phyloP scores from a whole-genome alignment of 495 filamentous ascomycete genomes.

The Penicillium desertorum region DNA sequence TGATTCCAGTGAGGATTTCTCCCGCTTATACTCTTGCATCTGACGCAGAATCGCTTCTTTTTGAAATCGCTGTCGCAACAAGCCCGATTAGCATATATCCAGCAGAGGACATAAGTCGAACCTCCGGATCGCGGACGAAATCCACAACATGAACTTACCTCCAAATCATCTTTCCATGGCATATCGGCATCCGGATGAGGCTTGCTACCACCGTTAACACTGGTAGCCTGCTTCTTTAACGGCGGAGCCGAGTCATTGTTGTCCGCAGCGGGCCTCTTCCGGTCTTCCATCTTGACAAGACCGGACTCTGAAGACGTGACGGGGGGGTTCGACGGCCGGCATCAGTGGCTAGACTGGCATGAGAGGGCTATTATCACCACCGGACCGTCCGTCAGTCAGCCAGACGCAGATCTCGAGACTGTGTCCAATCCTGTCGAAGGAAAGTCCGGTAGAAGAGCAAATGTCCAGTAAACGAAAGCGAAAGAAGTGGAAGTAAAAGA shows the following conservation, averaged over 20 bases:
- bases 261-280: conserved; percentile 82
- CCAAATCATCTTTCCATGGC: conserved; percentile 82
- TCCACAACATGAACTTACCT: conserved; percentile 59
- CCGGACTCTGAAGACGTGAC: conserved; percentile 66
- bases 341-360: conserved; percentile 62
- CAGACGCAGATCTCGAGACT: conserved; percentile 33
- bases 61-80: conserved; percentile 71
- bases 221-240: conserved; percentile 76
- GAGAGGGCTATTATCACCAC: conserved; percentile 41
- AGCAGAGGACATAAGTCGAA: not conserved
- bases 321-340: conserved; percentile 73
- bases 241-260: conserved; percentile 79
- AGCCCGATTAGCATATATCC: conserved; percentile 13
- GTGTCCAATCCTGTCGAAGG: conserved; percentile 30
- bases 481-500: conserved; percentile 7
- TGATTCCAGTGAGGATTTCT: conserved; percentile 73
- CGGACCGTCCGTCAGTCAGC: conserved; percentile 40
- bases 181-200: conserved; percentile 75
- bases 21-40: conserved; percentile 95
- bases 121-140: not conserved
- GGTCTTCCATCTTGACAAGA: conserved; percentile 93
- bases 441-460: conserved; percentile 7
- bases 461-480: conserved; percentile 5
- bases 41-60: conserved; percentile 97
- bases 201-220: conserved; percentile 70